Base-by-base conservation (phyloP, 1,284 basidiomycete species). In the Wallemia mellicola region DNA sequence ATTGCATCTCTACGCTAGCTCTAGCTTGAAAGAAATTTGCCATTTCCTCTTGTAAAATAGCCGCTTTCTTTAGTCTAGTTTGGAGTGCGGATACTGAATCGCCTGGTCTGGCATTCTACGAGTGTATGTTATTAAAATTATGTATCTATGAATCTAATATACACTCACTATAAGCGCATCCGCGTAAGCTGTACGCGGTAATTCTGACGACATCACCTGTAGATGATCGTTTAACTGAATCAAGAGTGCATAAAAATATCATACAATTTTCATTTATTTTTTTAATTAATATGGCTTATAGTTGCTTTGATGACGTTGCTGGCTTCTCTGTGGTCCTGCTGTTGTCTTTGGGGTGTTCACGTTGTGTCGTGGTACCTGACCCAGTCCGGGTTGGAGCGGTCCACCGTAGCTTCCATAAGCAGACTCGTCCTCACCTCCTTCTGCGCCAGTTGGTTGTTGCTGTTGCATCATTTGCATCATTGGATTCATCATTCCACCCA, bases 401-500 rank as follows among this genome's bases (percentile, higher is more conserved):
- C 38, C 38, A 48, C 38, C 38, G 19, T 48, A 48, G 5, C 14
- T 17, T 48, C 38, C 38, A n/a, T 48, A 48, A 11, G 38, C 38
- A 15, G 38, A 48, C 22, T 48, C 38, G 14, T 48, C 38, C 5
- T 48, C 38, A 48, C 14, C 38, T 11, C 22, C 38, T 15, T 11
- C 38, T 48, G 38, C 38, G n/a, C 14, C 19, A 48, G 38, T 22
- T 15, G 38, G 5, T 48, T 11, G 38, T 17, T 48, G 14, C 38
- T 48, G 38, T n/a, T 48, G 38, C 38, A 48, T 48, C 38, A 48
- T 48, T n/a, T 48, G 38, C 38, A 48, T 48, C 57, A 33, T 62
- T 3, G 61, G 57, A 26, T 60, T 60, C 58, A 59, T 61, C 64
- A 64, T 64, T 2, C 60, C 62, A 9, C 60, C 63, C 64, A 64